A percentile compares a stretch with the other conserved stretches of the same genome.
Conservation (phyloP, 352 stramenopile species). For the Pythium insidiosum region DNA sequence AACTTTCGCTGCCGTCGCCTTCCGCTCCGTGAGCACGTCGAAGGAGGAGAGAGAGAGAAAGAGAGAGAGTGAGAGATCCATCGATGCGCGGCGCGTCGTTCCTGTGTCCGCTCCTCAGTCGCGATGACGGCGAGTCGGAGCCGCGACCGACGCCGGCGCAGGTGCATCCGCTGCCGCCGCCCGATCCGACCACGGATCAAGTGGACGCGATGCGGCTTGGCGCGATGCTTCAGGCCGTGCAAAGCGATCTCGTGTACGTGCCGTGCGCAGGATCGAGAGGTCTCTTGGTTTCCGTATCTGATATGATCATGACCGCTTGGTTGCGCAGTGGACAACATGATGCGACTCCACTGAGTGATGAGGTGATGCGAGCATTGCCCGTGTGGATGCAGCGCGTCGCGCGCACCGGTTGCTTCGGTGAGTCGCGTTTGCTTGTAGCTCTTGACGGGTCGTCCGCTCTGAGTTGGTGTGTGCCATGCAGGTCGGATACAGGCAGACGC, state of each 20-base stretch:
- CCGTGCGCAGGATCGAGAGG: too few relatives aligned
- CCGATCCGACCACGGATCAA: neutral
- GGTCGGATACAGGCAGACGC: too few relatives aligned
- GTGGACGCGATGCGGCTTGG: slow-evolving; percentile 28
- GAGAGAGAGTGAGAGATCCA: too few relatives aligned
- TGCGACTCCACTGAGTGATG: too few relatives aligned
- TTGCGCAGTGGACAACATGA: too few relatives aligned
- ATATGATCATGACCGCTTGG: too few relatives aligned
- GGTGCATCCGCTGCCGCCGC: slow-evolving; percentile 12
- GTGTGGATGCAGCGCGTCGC: slow-evolving; percentile 50
- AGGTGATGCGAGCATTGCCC: slow-evolving; percentile 14
- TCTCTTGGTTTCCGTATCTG: too few relatives aligned
- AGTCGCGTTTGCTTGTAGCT: slow-evolving; percentile 10
- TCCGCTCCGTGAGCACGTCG: too few relatives aligned
- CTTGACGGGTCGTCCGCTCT: too few relatives aligned
- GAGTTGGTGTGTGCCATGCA: too few relatives aligned
- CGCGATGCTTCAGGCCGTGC: slow-evolving; percentile 23
- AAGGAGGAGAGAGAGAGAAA: too few relatives aligned
- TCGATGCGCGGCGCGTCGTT: slow-evolving; percentile 49
- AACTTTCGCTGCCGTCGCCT: too few relatives aligned
- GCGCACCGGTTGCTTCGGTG: slow-evolving; percentile 40
- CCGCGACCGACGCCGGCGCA: slow-evolving; percentile 11
- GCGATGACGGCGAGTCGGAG: slow-evolving; percentile 21
- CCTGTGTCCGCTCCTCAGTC: slow-evolving; percentile 37
- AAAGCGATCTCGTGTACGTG: slow-evolving; percentile 31